These are phyloP conservation scores for Chlamydomonas reinhardtii DNA, from an alignment of 163 green algal genomes.

Conservation along the genomic window DNA sequence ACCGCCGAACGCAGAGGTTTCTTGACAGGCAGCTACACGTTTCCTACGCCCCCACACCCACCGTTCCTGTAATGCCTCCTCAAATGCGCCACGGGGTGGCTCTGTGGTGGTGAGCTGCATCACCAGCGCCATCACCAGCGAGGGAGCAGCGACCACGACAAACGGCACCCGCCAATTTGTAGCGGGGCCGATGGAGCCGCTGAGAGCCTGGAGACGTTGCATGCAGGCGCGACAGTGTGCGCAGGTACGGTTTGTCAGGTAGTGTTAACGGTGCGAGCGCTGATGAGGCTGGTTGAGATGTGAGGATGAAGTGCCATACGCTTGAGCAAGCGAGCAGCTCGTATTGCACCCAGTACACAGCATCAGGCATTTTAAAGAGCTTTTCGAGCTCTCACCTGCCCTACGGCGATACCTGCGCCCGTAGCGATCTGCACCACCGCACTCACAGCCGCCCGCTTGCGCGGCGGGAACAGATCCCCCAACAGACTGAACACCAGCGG, in stretches of 20 bases:
- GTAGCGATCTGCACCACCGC: constrained; percentile 66
- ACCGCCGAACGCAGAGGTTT: too few species aligned
- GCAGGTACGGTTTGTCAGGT: background rate
- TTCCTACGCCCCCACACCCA: background rate
- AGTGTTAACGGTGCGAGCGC: background rate
- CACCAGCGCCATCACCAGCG: constrained; percentile 66
- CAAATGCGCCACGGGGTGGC: constrained; percentile 75
- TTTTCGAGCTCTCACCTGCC: constrained; percentile 30
- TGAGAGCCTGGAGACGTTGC: constrained; percentile 40
- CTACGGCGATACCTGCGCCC: constrained; percentile 46
- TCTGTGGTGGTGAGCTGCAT: constrained; percentile 79
- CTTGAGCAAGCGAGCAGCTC: too few species aligned
- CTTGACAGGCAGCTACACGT: too few species aligned
- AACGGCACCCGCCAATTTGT: constrained; percentile 90
- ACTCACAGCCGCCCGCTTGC: constrained; percentile 36
- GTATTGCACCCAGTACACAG: too few species aligned
- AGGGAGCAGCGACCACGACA: constrained; percentile 80
- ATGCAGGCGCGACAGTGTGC: background rate
- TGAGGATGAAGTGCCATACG: too few species aligned
- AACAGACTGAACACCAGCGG: constrained; percentile 83
- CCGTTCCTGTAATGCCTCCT: constrained; percentile 73
- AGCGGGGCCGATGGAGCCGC: constrained; percentile 65
- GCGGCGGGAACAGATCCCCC: constrained; percentile 74
- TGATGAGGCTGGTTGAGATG: too few species aligned
- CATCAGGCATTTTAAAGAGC: background rate